Evolutionary conservation across 2,329 filamentous ascomycete species (phyloP).

Genomic region (Ascochyta clinopodiicola): DNA sequence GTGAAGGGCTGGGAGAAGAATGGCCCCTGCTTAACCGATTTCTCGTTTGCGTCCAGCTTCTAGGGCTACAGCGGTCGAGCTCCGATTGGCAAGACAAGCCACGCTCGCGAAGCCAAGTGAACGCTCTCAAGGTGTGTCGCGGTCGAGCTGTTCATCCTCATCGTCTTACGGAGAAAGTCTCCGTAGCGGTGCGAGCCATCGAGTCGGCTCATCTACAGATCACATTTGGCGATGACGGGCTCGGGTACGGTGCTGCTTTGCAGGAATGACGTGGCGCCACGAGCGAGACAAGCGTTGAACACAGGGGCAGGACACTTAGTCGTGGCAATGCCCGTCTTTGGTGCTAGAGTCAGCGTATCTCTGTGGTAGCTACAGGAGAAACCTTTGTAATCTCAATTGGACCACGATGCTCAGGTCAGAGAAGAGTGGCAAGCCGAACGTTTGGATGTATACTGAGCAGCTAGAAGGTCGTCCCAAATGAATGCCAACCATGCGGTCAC

Average conservation of each 20-base stretch:
- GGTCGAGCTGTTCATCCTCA: slow-evolving; percentile 5
- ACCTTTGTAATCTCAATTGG: neutral
- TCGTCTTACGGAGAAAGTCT: neutral
- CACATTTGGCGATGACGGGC: neutral
- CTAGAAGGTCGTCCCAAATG: neutral
- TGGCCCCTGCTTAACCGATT: neutral
- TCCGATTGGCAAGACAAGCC: neutral
- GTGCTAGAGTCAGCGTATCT: neutral
- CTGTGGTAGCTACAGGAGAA: too few species aligned
- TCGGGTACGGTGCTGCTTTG: neutral
- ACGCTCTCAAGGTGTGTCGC: neutral
- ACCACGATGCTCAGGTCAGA: neutral
- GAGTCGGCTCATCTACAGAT: neutral
- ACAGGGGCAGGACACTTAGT: neutral
- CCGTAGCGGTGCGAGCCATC: neutral
- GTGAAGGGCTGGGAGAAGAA: neutral
- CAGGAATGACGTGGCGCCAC: neutral
- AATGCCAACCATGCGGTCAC: neutral
- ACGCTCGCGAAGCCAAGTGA: neutral
- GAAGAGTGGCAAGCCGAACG: neutral
- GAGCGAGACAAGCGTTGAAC: neutral
- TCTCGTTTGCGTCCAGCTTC: neutral
- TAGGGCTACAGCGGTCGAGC: neutral
- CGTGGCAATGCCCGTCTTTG: neutral
- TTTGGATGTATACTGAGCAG: neutral